Evolutionary conservation across 2,329 filamentous ascomycete species (phyloP), one percentile per base, ranked within the genome.

Genomic region (Diaporthe batatas): DNA sequence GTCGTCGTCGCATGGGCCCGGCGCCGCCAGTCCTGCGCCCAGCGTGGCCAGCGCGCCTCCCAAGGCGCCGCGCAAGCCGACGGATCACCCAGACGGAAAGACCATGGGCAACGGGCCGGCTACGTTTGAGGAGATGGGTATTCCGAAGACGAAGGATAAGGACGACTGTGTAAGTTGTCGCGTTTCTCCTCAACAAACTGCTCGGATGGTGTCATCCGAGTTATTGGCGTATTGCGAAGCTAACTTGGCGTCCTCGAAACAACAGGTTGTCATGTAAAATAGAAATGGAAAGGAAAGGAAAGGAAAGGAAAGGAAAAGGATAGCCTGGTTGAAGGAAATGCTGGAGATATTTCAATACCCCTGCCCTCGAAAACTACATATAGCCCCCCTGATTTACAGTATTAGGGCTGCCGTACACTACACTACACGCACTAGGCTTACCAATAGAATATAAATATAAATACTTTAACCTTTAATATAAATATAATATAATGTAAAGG

Each of bases 41-140:
- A 74, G 73, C 29, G n/a, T 36, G 18, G 72, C 72, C 21, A 74
- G 73, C 39, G 59, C 51, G 14, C 72, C 72, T 6, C 25, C 25
- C 42, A 57, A 65, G 16, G 54, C 64, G 54, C 32, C 29, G 36
- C 42, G 67, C 39, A 65, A 58, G 75, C 76, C 85, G 3, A 83
- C 84, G 21, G 80, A 84, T 68, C 78, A 79, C 74, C 78, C 78
- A 1, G 78, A 78, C 71, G 78, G 79, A 25, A 83, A 82, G 75
- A 81, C 84, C 58, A 85, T 89, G 42, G 88, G 88, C 65, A 94
- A 95, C 80, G 96, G 96, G 14, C 96, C 96, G 0, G 94, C 96
- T 78, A 98, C 96, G 0, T 99, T 99, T 81, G 96, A 98, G 80
- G 95, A 97, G 80, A 99, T 99, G 96, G 96, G 96, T 51, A 96